Evolutionary conservation across 2,329 filamentous ascomycete species (phyloP).

Genomic region (Lachnellula arida): DNA sequence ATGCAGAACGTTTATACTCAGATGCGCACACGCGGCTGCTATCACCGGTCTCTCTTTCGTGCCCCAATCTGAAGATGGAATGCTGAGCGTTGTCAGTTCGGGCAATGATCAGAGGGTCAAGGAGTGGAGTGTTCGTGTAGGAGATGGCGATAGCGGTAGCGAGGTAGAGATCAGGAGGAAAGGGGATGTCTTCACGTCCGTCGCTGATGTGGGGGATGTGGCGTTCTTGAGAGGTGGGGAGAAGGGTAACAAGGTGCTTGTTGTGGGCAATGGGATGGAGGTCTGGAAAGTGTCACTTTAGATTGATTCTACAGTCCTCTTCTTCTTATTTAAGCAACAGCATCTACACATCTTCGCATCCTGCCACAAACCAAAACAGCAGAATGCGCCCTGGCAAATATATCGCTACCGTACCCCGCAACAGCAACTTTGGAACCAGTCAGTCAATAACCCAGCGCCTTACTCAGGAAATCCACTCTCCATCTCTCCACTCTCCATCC

Average conservation of each 20-base stretch:
- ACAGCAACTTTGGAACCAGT: too few species aligned
- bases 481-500: too few species aligned
- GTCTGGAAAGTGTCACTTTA: conserved; percentile 20
- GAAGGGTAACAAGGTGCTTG: conserved; percentile 19
- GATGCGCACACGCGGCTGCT: conserved; percentile 65
- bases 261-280: conserved; percentile 34
- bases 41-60: conserved; percentile 52
- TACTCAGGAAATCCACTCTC: too few species aligned
- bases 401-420: too few species aligned
- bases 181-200: conserved; percentile 51
- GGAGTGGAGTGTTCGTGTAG: conserved; percentile 39
- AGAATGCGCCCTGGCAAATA: too few species aligned
- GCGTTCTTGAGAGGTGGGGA: conserved; percentile 18
- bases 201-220: conserved; percentile 55
- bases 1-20: conserved; percentile 35
- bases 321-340: too few species aligned
- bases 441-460: too few species aligned
- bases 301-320: too few species aligned
- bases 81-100: conserved; percentile 38
- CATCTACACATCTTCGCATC: too few species aligned
- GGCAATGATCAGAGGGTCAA: conserved; percentile 61
- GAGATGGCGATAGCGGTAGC: conserved; percentile 8
- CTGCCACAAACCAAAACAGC: not conserved
- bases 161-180: conserved; percentile 37
- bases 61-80: conserved; percentile 5